Evolutionary conservation across 306 rosid genomes (phyloP), one percentile per base, ranked within the genome.

Genomic region (Lablab purpureus): DNA sequence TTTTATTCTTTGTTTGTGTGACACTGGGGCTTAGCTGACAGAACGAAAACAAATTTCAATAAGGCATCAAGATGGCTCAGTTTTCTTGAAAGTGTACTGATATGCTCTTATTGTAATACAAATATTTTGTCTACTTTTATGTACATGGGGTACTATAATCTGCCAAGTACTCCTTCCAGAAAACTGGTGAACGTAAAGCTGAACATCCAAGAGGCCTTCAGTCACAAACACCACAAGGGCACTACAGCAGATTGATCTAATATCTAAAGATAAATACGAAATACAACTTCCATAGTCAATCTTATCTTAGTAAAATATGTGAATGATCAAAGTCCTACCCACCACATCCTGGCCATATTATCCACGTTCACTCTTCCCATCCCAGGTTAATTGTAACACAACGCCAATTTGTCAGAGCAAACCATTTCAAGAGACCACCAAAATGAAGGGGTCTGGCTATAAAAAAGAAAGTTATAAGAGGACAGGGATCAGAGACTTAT

Each of bases 101-200:
- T 15, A 40, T 19, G 50, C 8, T 40, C 65, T 37, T 34, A 56
- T 43, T 34, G 58, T 17, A 12, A 46, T 46, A 18, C 34, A 46
- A 45, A 40, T 25, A 15, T 45, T 27, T 46, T 6, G 2, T 22
- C 73, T 21, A 37, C 10, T 37, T 37, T 72, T 51, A 52, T 72
- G 59, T 3, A 51, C 52, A 55, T 36, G 37, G 22, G 43, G 34
- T 10, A 46, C 64, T 55, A 25, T 27, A 73, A 49, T 25, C 58
- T n/a, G 40, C 15, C 32, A 25, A 13, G 30, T 80, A 73, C 19
- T 43, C 30, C 63, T 47, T 36, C 49, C 50, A 49, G 50, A 37
- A 75, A 68, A 58, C 34, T 12, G 55, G 58, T 55, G 71, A 76
- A 58, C 34, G 23, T 32, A 71, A 34, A 58, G 28, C 40, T 74